phyloP scores from a whole-genome alignment of 345 rosid species.

The Bruguiera gymnorhiza region DNA sequence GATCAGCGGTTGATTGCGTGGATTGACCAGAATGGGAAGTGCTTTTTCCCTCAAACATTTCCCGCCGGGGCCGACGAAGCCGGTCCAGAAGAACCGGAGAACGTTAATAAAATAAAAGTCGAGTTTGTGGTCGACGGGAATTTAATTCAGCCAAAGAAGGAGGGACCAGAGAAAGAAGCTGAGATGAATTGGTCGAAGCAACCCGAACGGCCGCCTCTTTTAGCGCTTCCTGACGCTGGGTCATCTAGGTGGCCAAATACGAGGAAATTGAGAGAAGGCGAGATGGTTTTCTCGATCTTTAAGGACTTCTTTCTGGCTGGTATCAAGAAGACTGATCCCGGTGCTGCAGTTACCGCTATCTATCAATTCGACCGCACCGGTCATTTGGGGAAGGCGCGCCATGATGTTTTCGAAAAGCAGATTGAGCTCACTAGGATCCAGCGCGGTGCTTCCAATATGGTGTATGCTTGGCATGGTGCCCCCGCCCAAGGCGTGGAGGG shows the following conservation, averaged over 20 bases:
- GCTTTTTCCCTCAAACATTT: slow-evolving; percentile 36
- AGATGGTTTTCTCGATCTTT: slow-evolving; percentile 15
- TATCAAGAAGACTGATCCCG: slow-evolving; percentile 22
- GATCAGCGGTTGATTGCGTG: slow-evolving; percentile 42
- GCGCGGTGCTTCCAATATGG: slow-evolving; percentile 31
- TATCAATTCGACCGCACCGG: slow-evolving; percentile 27
- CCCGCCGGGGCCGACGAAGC: slow-evolving; percentile 11
- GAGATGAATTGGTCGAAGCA: slow-evolving; percentile 32
- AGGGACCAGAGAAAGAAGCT: slow-evolving; percentile 9
- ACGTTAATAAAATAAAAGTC: slow-evolving; percentile 16
- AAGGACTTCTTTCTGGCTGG: slow-evolving; percentile 31
- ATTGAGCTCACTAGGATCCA: slow-evolving; percentile 25
- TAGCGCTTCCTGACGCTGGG: neutral
- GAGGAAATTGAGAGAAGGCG: slow-evolving; percentile 27
- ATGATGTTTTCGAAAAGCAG: slow-evolving; percentile 35
- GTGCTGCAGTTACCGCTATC: slow-evolving; percentile 33
- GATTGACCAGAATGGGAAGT: slow-evolving; percentile 41
- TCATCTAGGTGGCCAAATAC: slow-evolving; percentile 29
- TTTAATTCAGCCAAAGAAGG: slow-evolving; percentile 31
- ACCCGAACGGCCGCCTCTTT: slow-evolving; percentile 23
- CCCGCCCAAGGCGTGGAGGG: slow-evolving; percentile 27
- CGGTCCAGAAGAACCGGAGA: neutral
- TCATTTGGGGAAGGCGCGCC: slow-evolving; percentile 32
- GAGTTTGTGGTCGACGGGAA: slow-evolving; percentile 9
- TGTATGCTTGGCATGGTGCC: slow-evolving; percentile 46